Evolutionary conservation across 306 rosid species (phyloP).

Genomic region (Prunus salicina): DNA sequence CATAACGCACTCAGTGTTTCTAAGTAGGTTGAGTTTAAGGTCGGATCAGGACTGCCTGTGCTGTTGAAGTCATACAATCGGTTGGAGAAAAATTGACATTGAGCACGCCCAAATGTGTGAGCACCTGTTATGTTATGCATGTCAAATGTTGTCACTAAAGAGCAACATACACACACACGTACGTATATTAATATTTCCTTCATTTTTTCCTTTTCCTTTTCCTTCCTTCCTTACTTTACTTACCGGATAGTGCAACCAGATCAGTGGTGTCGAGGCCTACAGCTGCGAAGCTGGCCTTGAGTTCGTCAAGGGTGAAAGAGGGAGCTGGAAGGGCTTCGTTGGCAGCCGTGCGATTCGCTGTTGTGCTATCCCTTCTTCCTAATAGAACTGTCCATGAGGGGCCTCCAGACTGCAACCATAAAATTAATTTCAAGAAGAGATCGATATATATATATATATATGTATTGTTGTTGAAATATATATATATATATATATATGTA

Average conservation of each 20-base stretch:
- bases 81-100: neutral
- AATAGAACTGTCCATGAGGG: conserved; percentile 42
- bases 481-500: conserved; percentile 11
- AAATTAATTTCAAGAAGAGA: no score
- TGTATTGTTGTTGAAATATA: neutral
- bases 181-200: no score
- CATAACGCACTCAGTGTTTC: conserved; percentile 8
- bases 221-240: neutral
- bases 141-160: neutral
- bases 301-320: neutral
- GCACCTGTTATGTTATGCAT: conserved; percentile 14
- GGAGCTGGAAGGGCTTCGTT: conserved; percentile 37
- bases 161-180: no score
- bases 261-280: conserved; percentile 37
- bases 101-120: conserved; percentile 30
- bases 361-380: conserved; percentile 59
- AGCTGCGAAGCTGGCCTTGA: neutral
- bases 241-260: conserved; percentile 60
- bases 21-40: conserved; percentile 18
- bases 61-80: neutral
- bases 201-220: neutral
- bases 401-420: conserved; percentile 39
- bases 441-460: neutral
- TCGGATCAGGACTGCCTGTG: conserved; percentile 2
- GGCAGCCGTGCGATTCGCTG: conserved; percentile 35